These are phyloP conservation scores for Hygrocybe punicea DNA, from an alignment of 768 basidiomycete genomes.

Conservation along the genomic window DNA sequence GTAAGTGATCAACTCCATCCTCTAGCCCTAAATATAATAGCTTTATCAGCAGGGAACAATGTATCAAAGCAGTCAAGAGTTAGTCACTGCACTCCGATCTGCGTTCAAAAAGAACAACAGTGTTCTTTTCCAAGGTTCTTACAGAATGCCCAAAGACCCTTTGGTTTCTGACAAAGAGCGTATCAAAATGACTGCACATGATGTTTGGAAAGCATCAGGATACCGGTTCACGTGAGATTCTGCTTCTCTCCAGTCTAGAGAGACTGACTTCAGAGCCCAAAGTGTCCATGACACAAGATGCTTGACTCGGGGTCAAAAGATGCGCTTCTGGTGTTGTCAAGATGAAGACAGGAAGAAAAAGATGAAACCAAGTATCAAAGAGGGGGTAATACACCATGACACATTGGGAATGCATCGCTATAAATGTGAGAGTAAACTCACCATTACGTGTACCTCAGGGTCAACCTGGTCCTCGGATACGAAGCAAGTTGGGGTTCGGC, in stretches of 20 bases:
- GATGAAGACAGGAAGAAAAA: slow-evolving; percentile 22
- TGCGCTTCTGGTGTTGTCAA: slow-evolving; percentile 29
- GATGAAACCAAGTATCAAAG: slow-evolving; percentile 15
- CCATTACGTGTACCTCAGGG: slow-evolving; percentile 12
- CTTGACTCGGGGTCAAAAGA: slow-evolving; percentile 18
- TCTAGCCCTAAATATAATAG: too few species aligned
- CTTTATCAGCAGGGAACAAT: neutral
- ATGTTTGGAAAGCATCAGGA: slow-evolving; percentile 24
- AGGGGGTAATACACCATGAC: slow-evolving; percentile 20
- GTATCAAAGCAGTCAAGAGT: neutral
- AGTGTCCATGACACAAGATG: slow-evolving; percentile 24
- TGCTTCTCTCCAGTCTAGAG: neutral
- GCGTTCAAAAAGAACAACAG: neutral
- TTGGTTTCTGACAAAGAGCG: slow-evolving; percentile 14
- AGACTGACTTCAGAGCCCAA: neutral
- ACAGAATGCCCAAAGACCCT: slow-evolving; percentile 16
- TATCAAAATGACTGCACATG: slow-evolving; percentile 14
- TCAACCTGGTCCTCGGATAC: neutral
- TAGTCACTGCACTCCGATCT: neutral
- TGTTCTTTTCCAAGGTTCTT: slow-evolving; percentile 24
- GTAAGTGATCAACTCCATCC: too few species aligned
- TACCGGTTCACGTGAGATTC: slow-evolving; percentile 25
- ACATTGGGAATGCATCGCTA: slow-evolving; percentile 28
- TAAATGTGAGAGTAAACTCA: slow-evolving; percentile 18
- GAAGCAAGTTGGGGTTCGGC: neutral